These are phyloP conservation scores for Inonotus obliquus DNA, from an alignment of 1,284 basidiomycete species.

Conservation along the genomic window DNA sequence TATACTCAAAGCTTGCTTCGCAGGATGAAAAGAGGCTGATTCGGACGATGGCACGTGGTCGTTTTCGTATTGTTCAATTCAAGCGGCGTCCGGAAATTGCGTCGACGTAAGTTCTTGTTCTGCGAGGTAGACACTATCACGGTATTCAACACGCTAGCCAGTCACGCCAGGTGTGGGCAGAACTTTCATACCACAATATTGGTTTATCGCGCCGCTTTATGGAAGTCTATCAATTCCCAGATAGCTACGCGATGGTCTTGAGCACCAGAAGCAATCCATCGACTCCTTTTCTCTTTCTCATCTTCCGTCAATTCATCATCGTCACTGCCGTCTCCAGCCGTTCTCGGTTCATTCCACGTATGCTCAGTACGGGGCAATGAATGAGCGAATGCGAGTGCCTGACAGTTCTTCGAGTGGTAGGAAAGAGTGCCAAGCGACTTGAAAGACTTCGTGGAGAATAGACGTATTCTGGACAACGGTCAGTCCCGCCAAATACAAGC, in stretches of 20 bases:
- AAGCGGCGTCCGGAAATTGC: no score
- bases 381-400: constrained; percentile 64
- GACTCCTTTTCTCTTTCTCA: constrained; percentile 47
- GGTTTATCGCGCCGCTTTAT: constrained; percentile 11
- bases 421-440: constrained; percentile 75
- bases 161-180: no score
- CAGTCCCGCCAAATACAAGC: background rate
- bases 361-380: background rate
- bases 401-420: constrained; percentile 74
- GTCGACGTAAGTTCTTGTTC: no score
- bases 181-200: no score
- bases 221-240: constrained; percentile 75
- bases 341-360: background rate
- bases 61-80: no score
- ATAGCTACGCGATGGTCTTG: constrained; percentile 74
- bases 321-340: constrained; percentile 26
- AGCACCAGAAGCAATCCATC: constrained; percentile 71
- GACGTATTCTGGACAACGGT: constrained; percentile 50
- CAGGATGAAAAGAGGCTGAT: no score
- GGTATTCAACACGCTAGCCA: no score
- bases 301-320: constrained; percentile 45
- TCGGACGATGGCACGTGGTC: no score
- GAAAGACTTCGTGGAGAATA: constrained; percentile 72
- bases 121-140: no score
- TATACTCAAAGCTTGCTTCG: no score